Evolutionary conservation across 257 asterid genomes (phyloP).

Genomic region (Nicotiana tomentosiformis): DNA sequence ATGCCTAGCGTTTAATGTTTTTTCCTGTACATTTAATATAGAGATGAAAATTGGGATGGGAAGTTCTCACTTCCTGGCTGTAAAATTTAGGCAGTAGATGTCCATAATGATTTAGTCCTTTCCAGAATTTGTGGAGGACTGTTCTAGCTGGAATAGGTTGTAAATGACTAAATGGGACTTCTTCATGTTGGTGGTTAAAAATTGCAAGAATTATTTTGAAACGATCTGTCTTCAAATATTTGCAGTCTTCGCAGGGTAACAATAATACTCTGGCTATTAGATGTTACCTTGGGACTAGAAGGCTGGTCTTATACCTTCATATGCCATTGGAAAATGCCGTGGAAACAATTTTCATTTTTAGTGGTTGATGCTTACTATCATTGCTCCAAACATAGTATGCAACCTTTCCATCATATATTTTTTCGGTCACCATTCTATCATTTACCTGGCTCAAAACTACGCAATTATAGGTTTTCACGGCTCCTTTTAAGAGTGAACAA

Average conservation of each 20-base stretch:
- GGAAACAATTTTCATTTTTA: not conserved
- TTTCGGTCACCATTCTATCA: too few relatives aligned
- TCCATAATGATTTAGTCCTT: conserved; percentile 53
- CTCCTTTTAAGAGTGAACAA: too few relatives aligned
- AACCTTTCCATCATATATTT: too few relatives aligned
- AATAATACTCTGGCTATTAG: not conserved
- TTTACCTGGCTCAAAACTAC: too few relatives aligned
- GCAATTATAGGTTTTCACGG: too few relatives aligned
- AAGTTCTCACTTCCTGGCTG: conserved; percentile 33
- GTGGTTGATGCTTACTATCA: too few relatives aligned
- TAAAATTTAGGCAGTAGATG: conserved; percentile 54
- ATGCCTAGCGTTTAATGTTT: conserved; percentile 8
- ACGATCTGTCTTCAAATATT: not conserved
- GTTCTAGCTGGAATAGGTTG: conserved; percentile 8
- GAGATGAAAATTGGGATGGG: conserved; percentile 28
- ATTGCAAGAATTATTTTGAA: not conserved
- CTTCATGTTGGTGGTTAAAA: not conserved
- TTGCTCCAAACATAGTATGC: too few relatives aligned
- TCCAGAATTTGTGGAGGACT: conserved; percentile 14
- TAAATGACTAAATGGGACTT: conserved; percentile 4
- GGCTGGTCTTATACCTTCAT: not conserved
- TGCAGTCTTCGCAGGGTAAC: not conserved
- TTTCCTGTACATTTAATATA: conserved; percentile 32
- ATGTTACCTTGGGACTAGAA: not conserved
- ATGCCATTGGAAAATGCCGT: not conserved